These are phyloP conservation scores for Fusarium clavum DNA, from an alignment of 2,329 filamentous ascomycete species.

Conservation along the genomic window DNA sequence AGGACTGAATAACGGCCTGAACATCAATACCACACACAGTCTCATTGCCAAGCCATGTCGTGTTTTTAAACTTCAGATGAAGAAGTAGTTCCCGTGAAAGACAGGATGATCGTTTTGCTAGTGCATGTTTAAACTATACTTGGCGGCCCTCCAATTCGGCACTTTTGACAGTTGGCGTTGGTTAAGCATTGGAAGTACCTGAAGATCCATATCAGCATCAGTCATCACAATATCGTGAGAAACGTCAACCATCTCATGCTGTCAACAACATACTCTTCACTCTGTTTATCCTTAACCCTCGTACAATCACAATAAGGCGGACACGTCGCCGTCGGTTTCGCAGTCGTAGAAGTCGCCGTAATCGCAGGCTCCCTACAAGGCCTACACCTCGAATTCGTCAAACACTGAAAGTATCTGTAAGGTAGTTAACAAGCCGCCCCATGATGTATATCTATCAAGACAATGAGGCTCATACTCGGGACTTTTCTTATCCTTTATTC, in stretches of 20 bases:
- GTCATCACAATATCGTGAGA: too few relatives aligned
- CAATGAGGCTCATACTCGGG: constrained; percentile 30
- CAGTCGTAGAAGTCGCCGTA: constrained; percentile 16
- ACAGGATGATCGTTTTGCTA: neutral
- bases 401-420: constrained; percentile 47
- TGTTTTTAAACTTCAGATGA: neutral
- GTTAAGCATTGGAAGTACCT: constrained; percentile 54
- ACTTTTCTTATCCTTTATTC: constrained; percentile 45
- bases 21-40: neutral
- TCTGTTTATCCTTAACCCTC: constrained; percentile 42
- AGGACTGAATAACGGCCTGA: neutral
- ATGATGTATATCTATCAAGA: neutral
- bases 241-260: too few relatives aligned
- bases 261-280: constrained; percentile 44
- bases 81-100: neutral
- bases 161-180: constrained; percentile 46
- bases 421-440: constrained; percentile 7
- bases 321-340: constrained; percentile 6
- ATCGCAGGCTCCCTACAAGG: constrained; percentile 37
- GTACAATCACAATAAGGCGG: constrained; percentile 42
- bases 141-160: constrained; percentile 2
- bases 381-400: constrained; percentile 45
- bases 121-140: neutral
- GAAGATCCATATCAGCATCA: neutral
- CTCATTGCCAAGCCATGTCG: neutral